Base-by-base conservation (phyloP, 139 green algal species). In the Desmodesmus armatus region DNA sequence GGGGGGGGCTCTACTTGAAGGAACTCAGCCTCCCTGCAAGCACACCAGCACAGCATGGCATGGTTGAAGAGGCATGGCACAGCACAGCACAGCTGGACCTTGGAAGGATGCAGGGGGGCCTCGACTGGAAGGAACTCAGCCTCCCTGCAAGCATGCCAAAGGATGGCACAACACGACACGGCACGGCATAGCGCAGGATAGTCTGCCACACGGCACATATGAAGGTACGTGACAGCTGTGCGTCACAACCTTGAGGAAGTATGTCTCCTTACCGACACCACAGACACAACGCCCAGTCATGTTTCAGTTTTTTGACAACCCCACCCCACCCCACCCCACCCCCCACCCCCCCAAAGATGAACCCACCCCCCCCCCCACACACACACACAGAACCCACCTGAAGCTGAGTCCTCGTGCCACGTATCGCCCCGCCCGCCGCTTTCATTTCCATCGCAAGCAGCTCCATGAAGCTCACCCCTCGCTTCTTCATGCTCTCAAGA, bases 101-200 rank as follows among this genome's bases (percentile, higher is more conserved):
- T 85, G 23, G 23, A 55, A 9, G 65, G 67, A 2, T 63, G 91
- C 27, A 98, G 89, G 3, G 31, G 35, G 83, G 89, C 90, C 75
- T 95, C 88, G 39, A 97, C 70, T 81, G 96, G 89, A 13, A 67
- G 84, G 65, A 98, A 98, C 89, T 98, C 95, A 0, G 94, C 93
- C 21, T 95, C 80, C 85, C 91, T 94, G 85, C 66, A 60, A n/a
- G n/a, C n/a, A n/a, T n/a, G n/a, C n/a, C n/a, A n/a, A n/a, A n/a
- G n/a, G n/a, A n/a, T n/a, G n/a, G 0, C 13, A 58, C 58, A 66
- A 9, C 25, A 21, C 33, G 23, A 33, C 19, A n/a, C n/a, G n/a
- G n/a, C n/a, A n/a, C n/a, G n/a, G n/a, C n/a, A n/a, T n/a, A n/a
- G n/a, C n/a, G n/a, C n/a, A n/a, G n/a, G n/a, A n/a, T n/a, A n/a